These are phyloP conservation scores for Paramecium sexaurelia DNA, from an alignment of 73 alveolate species.

Conservation along the genomic window DNA sequence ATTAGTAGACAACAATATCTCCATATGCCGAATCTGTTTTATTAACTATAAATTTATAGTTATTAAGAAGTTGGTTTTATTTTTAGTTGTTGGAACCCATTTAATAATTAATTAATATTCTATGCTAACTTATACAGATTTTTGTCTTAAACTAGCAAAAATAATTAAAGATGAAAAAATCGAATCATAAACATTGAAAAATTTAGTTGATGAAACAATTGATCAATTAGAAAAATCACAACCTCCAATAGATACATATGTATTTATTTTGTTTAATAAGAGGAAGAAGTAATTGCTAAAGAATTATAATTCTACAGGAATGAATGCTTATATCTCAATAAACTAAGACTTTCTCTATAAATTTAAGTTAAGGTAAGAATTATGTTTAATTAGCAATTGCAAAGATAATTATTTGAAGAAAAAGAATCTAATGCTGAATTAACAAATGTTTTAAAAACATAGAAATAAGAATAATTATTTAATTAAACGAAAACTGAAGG, in stretches of 20 bases:
- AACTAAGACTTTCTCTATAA: not conserved
- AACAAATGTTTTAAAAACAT: not conserved
- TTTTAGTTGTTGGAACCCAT: not conserved
- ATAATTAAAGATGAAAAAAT: slow-evolving; percentile 27
- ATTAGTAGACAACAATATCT: not conserved
- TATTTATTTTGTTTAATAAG: not conserved
- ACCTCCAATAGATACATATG: not conserved
- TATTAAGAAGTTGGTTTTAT: not conserved
- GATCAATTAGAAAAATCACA: not conserved
- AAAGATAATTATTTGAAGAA: not conserved
- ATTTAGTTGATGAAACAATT: not conserved
- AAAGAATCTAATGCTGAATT: slow-evolving; percentile 10
- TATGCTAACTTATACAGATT: slow-evolving; percentile 15
- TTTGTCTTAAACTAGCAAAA: slow-evolving; percentile 13
- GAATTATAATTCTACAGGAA: slow-evolving; percentile 6
- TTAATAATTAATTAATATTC: not conserved
- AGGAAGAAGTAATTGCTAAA: not conserved
- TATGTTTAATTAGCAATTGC: not conserved
- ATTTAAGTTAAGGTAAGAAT: not conserved
- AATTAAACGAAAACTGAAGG: not conserved
- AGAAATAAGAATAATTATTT: not conserved
- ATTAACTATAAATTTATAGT: not conserved
- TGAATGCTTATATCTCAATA: slow-evolving; percentile 8
- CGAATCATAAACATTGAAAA: not conserved
- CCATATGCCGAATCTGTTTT: not conserved